Percentiles rank a stretch among this genome's conserved stretches.
Evolutionary conservation across 768 basidiomycete genomes (phyloP).

Genomic region (Panaeolus papilionaceus): DNA sequence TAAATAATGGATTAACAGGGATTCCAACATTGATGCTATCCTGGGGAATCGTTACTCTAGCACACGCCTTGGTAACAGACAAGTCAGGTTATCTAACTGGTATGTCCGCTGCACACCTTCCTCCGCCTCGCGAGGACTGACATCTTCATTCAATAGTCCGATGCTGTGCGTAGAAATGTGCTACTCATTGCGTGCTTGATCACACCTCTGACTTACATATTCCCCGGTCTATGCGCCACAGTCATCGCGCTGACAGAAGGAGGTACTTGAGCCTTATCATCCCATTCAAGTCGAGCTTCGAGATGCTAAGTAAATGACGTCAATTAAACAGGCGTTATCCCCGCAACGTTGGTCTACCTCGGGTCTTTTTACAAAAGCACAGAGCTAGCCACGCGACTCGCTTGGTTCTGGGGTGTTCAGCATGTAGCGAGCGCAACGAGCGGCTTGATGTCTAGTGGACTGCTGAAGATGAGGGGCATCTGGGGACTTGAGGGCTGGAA

Average conservation of each 20-base stretch:
- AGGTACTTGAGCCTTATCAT: constrained; percentile 25
- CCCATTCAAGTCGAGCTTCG: constrained; percentile 1
- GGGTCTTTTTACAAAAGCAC: constrained; percentile 50
- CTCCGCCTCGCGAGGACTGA: neutral
- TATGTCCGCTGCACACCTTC: constrained; percentile 16
- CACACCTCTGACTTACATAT: neutral
- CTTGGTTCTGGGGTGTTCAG: constrained; percentile 50
- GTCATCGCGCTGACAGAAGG: constrained; percentile 50
- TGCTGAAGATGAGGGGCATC: constrained; percentile 42
- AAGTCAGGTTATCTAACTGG: constrained; percentile 43
- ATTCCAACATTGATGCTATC: constrained; percentile 47
- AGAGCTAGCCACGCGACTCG: constrained; percentile 47
- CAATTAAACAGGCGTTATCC: constrained; percentile 35
- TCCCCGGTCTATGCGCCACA: constrained; percentile 19
- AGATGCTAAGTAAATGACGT: neutral
- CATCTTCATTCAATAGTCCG: constrained; percentile 32
- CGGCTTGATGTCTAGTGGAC: constrained; percentile 47
- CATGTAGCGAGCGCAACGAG: constrained; percentile 45
- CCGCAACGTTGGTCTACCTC: constrained; percentile 48
- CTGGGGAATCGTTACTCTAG: constrained; percentile 45
- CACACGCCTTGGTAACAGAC: constrained; percentile 42
- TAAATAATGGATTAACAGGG: constrained; percentile 30
- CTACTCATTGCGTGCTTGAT: neutral
- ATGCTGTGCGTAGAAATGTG: constrained; percentile 31
- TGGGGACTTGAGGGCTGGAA: constrained; percentile 47